phyloP scores from a whole-genome alignment of 345 rosid species.

The Citrus maxima region DNA sequence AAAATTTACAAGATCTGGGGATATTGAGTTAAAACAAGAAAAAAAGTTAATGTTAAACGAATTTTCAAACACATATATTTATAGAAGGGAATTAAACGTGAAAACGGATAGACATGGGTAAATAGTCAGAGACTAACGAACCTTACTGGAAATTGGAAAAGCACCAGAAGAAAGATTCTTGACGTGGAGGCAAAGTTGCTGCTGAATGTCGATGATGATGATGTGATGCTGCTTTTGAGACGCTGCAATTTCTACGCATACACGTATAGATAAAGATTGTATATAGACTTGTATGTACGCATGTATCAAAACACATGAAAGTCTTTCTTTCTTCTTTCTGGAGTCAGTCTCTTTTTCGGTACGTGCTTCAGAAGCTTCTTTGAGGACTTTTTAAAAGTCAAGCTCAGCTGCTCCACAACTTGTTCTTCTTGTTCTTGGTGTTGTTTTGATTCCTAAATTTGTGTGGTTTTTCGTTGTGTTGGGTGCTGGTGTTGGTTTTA shows the following conservation, averaged over 20 bases:
- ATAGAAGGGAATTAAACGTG: background rate
- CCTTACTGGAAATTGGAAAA: background rate
- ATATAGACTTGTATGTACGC: background rate
- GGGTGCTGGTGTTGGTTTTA: background rate
- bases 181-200: background rate
- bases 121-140: background rate
- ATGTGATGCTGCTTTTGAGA: too few relatives aligned
- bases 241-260: background rate
- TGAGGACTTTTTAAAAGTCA: background rate
- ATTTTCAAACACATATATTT: background rate
- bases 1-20: background rate
- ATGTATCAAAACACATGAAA: background rate
- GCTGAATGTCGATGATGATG: background rate
- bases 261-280: background rate
- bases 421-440: background rate
- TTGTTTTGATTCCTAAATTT: background rate
- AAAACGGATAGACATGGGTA: background rate
- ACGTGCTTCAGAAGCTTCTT: constrained; percentile 27
- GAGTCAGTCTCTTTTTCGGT: background rate
- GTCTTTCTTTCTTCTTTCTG: constrained; percentile 11
- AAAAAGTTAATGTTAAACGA: background rate
- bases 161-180: background rate
- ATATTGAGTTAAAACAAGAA: background rate
- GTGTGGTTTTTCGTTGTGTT: background rate
- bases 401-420: background rate